A percentile compares a stretch with the other conserved stretches of the same genome.
These are phyloP conservation scores for Jamesozyma spencerorum DNA, from an alignment of 805 yeast species.

Conservation along the genomic window DNA sequence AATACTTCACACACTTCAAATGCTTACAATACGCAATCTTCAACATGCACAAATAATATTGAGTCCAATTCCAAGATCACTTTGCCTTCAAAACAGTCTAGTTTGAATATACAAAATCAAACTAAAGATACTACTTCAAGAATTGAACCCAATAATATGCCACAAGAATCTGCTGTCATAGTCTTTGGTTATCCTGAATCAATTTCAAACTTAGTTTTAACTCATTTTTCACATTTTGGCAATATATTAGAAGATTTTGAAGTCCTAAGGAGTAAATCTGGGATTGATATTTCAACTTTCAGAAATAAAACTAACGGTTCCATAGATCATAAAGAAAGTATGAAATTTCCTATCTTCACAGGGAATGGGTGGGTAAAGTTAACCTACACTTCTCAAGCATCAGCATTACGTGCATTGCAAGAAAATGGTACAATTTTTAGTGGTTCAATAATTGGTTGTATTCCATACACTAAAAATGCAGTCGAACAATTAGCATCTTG, in stretches of 20 bases:
- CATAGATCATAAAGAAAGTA: conserved; percentile 9
- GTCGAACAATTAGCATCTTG: conserved; percentile 48
- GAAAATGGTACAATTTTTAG: conserved; percentile 71
- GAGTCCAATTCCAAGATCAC: neutral
- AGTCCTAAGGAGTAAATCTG: conserved; percentile 29
- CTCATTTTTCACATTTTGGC: conserved; percentile 74
- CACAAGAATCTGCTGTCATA: conserved; percentile 54
- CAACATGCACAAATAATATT: neutral
- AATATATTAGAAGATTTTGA: conserved; percentile 67
- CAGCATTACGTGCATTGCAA: conserved; percentile 75
- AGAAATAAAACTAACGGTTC: conserved; percentile 9
- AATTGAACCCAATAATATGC: neutral
- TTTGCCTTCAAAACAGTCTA: neutral
- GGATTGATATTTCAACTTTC: conserved; percentile 23
- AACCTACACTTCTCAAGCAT: conserved; percentile 64
- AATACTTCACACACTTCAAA: neutral
- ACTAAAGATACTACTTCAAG: conserved; percentile 1
- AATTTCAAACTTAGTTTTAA: conserved; percentile 54
- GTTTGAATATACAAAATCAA: too few relatives aligned
- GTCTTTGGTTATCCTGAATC: conserved; percentile 86
- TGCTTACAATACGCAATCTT: neutral
- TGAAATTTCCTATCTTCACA: conserved; percentile 58
- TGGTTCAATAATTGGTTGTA: conserved; percentile 56
- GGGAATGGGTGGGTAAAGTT: conserved; percentile 90
- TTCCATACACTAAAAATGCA: conserved; percentile 54